Evolutionary conservation across 768 basidiomycete species (phyloP).

Genomic region (Trametes coccinea): DNA sequence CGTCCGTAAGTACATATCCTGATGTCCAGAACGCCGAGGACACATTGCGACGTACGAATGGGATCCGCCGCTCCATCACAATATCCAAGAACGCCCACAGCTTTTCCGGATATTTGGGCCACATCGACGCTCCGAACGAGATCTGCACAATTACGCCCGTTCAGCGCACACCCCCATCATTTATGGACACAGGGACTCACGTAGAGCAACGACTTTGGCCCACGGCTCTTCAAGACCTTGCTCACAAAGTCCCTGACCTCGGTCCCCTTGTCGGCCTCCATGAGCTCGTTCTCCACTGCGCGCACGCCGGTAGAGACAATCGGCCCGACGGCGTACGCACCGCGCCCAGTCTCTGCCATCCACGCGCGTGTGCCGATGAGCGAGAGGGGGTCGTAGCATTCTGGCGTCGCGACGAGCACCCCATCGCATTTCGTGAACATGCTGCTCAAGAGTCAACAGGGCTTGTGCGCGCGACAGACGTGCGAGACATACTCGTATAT

Average conservation of each 20-base stretch:
- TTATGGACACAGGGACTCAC: conserved; percentile 1
- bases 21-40: no score
- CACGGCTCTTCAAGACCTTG: conserved; percentile 17
- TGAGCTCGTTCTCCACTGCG: conserved; percentile 9
- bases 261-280: conserved; percentile 3
- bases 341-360: conserved; percentile 17
- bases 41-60: conserved; percentile 16
- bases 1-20: no score
- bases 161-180: no score
- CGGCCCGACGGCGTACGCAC: conserved; percentile 15
- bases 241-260: conserved; percentile 20
- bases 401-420: conserved; percentile 14
- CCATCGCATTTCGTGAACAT: conserved; percentile 17
- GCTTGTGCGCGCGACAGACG: background rate
- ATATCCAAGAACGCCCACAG: conserved; percentile 25
- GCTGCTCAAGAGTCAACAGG: background rate
- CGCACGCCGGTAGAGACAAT: background rate
- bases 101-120: conserved; percentile 23
- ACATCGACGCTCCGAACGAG: conserved; percentile 23
- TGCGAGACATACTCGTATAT: conserved; percentile 13
- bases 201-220: conserved; percentile 22
- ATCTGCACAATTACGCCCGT: conserved; percentile 5
- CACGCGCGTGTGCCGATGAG: conserved; percentile 4
- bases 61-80: conserved; percentile 20
- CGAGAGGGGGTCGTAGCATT: conserved; percentile 19